Evolutionary conservation across 176 grass and related monocot species (phyloP).

Genomic region (Melocanna baccifera): DNA sequence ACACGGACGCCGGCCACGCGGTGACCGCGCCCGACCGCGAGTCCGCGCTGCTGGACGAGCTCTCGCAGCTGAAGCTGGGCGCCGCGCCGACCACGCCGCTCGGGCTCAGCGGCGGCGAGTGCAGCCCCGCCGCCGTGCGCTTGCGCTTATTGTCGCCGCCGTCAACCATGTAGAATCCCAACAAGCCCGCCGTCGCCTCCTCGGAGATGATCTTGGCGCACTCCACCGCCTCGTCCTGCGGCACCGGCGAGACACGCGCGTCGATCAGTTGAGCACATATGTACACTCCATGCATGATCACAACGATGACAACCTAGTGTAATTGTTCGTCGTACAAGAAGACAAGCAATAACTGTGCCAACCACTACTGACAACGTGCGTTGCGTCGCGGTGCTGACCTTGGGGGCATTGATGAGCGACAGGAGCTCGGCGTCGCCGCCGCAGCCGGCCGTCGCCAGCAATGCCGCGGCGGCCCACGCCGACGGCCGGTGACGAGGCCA

Average conservation of each 20-base stretch:
- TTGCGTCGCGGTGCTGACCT: conserved; percentile 32
- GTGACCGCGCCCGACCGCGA: background rate
- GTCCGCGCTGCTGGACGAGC: conserved; percentile 45
- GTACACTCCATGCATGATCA: background rate
- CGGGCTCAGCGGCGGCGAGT: conserved; percentile 59
- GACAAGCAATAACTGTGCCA: background rate
- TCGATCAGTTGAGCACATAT: background rate
- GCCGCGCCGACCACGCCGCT: conserved; percentile 51
- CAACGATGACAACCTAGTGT: background rate
- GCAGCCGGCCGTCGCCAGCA: conserved; percentile 35
- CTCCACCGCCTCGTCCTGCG: conserved; percentile 56
- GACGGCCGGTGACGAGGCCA: conserved; percentile 74
- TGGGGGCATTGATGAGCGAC: conserved; percentile 48
- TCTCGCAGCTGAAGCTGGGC: conserved; percentile 67
- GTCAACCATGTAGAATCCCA: background rate
- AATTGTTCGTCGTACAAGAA: background rate
- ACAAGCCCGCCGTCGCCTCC: background rate
- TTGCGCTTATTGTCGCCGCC: conserved; percentile 50
- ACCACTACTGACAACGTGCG: background rate
- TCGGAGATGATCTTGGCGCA: conserved; percentile 59
- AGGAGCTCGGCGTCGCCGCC: conserved; percentile 24
- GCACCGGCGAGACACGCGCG: background rate
- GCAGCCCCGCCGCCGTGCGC: conserved; percentile 16
- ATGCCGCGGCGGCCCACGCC: conserved; percentile 65
- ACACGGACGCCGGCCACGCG: background rate